Conservation (phyloP, 495 filamentous ascomycete genomes). For the Penicillium cataractarum region DNA sequence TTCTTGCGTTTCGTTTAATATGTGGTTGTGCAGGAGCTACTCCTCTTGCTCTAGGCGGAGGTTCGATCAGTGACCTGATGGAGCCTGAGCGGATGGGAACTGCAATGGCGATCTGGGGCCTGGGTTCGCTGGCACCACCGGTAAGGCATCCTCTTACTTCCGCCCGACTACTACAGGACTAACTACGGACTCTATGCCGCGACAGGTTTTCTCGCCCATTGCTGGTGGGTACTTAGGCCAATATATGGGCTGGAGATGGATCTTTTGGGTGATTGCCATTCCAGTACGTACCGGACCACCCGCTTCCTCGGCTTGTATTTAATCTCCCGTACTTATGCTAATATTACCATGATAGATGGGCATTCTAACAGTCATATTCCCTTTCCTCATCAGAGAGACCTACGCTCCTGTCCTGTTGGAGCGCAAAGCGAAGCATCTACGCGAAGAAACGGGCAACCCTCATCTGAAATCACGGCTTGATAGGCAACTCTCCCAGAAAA, state of each 20-base stretch:
- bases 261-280: constrained; percentile 10
- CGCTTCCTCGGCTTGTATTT: too few relatives aligned
- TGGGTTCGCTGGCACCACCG: not conserved
- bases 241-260: constrained; percentile 1
- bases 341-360: too few relatives aligned
- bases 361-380: not conserved
- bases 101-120: not conserved
- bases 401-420: constrained; percentile 4
- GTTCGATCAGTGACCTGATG: not conserved
- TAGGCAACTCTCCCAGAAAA: not conserved
- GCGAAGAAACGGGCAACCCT: constrained; percentile 4
- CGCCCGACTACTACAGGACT: too few relatives aligned
- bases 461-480: not conserved
- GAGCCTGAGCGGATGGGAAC: not conserved
- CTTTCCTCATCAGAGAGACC: not conserved
- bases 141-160: not conserved
- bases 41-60: not conserved
- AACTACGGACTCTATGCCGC: too few relatives aligned
- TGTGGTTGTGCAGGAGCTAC: not conserved
- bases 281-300: not conserved
- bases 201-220: not conserved
- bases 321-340: too few relatives aligned
- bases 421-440: constrained; percentile 1
- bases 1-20: not conserved
- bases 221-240: not conserved